Conservation (phyloP, 106 monocot genomes). For the Amphibolis antarctica region DNA sequence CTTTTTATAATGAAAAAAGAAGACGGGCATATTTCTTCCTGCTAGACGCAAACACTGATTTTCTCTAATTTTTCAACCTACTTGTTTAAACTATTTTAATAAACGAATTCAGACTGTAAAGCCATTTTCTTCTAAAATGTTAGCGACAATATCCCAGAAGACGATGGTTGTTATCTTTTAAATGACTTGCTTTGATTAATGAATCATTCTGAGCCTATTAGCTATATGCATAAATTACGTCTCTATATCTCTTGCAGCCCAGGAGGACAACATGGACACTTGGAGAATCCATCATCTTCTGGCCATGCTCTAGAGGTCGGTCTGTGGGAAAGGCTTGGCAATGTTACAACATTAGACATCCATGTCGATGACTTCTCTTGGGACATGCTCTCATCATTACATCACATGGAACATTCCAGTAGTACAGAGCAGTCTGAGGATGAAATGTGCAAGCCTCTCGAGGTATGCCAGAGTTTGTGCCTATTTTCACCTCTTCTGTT, state of each 20-base stretch:
- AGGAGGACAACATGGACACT: constrained; percentile 12
- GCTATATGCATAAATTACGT: background rate
- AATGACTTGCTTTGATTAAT: background rate
- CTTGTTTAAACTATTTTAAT: too few relatives aligned
- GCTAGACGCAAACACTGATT: too few relatives aligned
- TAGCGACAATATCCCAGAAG: too few relatives aligned
- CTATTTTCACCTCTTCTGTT: background rate
- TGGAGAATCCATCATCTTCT: constrained; percentile 1
- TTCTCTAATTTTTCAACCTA: too few relatives aligned
- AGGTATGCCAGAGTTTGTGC: constrained; percentile 30
- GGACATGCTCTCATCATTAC: constrained; percentile 61
- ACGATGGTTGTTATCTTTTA: too few relatives aligned
- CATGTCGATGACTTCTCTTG: constrained; percentile 66
- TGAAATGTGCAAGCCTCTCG: constrained; percentile 66
- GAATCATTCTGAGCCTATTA: background rate
- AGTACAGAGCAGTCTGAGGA: constrained; percentile 75
- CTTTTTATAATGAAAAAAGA: too few relatives aligned
- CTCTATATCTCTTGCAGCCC: constrained; percentile 21
- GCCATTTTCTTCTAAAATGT: too few relatives aligned
- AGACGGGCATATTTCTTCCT: too few relatives aligned
- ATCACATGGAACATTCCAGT: constrained; percentile 78
- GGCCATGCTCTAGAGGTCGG: constrained; percentile 45
- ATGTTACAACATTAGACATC: constrained; percentile 49
- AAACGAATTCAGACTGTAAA: too few relatives aligned
- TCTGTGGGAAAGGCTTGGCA: constrained; percentile 87